Evolutionary conservation across 2,329 filamentous ascomycete genomes (phyloP).

Genomic region (Plenodomus biglobosus): DNA sequence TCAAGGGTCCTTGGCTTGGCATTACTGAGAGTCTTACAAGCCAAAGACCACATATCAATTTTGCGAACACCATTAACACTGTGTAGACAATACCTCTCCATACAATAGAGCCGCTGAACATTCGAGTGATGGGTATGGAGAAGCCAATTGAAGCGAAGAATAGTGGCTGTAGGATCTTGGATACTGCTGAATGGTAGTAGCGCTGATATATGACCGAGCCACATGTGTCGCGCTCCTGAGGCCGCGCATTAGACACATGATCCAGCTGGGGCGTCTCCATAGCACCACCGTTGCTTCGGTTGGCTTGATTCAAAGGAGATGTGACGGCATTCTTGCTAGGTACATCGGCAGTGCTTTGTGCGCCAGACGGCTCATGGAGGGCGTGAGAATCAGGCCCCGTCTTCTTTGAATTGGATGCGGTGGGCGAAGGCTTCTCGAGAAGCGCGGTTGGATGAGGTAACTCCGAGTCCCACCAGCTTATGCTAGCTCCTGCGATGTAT

Average conservation of each 20-base stretch:
- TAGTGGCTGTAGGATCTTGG: constrained; percentile 65
- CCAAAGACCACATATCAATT: constrained; percentile 47
- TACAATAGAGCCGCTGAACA: constrained; percentile 65
- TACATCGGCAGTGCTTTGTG: too few species aligned
- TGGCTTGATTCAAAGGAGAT: neutral
- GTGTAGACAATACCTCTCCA: constrained; percentile 76
- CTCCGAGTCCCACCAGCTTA: constrained; percentile 62
- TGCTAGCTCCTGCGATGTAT: constrained; percentile 59
- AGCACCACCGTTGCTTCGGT: neutral
- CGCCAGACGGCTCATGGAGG: neutral
- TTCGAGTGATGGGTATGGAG: constrained; percentile 70
- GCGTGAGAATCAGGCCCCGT: neutral
- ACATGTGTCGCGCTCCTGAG: constrained; percentile 7
- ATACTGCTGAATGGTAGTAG: constrained; percentile 51
- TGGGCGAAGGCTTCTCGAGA: neutral
- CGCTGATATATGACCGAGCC: constrained; percentile 46
- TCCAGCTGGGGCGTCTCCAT: neutral
- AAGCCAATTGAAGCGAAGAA: constrained; percentile 80
- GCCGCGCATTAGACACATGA: neutral
- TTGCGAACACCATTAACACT: constrained; percentile 64
- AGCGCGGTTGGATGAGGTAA: constrained; percentile 25
- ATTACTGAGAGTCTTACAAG: constrained; percentile 42
- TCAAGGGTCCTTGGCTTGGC: constrained; percentile 8
- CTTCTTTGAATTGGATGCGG: neutral
- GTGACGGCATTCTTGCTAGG: neutral